These are phyloP conservation scores for Pseudonectria foliicola DNA, from an alignment of 2,329 filamentous ascomycete genomes.

Conservation along the genomic window DNA sequence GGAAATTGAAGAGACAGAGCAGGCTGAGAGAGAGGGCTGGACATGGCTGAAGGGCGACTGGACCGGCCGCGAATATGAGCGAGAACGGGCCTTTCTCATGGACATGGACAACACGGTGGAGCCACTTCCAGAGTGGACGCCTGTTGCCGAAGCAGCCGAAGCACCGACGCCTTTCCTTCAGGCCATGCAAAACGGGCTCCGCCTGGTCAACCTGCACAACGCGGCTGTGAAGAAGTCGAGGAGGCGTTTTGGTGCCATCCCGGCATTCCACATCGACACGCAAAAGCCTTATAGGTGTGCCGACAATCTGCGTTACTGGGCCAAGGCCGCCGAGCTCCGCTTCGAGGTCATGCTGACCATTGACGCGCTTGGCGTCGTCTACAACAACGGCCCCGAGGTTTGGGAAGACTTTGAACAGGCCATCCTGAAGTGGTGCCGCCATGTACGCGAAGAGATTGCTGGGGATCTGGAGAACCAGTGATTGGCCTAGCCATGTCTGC, in stretches of 20 bases:
- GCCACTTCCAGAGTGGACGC: slow-evolving; percentile 61
- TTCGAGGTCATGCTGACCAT: slow-evolving; percentile 83
- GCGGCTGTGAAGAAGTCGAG: slow-evolving; percentile 77
- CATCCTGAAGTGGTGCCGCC: slow-evolving; percentile 74
- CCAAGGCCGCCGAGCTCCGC: slow-evolving; percentile 88
- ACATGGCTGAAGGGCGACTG: slow-evolving; percentile 75
- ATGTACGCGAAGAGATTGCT: slow-evolving; percentile 75
- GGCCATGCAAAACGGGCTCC: slow-evolving; percentile 68
- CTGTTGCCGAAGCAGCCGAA: slow-evolving; percentile 32
- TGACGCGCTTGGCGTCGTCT: slow-evolving; percentile 81
- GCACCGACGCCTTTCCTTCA: slow-evolving; percentile 67
- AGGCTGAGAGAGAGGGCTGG: slow-evolving; percentile 65
- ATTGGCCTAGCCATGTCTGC: slow-evolving; percentile 1
- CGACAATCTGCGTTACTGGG: slow-evolving; percentile 92
- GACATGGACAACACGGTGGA: slow-evolving; percentile 60
- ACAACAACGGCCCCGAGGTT: slow-evolving; percentile 58
- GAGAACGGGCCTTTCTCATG: slow-evolving; percentile 74
- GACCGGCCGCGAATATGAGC: slow-evolving; percentile 64
- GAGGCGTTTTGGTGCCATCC: slow-evolving; percentile 82
- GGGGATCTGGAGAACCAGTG: slow-evolving; percentile 49
- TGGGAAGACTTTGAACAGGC: slow-evolving; percentile 82
- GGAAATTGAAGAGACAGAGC: slow-evolving; percentile 66
- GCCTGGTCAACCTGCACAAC: slow-evolving; percentile 84
- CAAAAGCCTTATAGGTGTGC: slow-evolving; percentile 89
- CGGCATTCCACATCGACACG: slow-evolving; percentile 83